Evolutionary conservation across 257 asterid genomes (phyloP).

Genomic region (Coffea canephora): DNA sequence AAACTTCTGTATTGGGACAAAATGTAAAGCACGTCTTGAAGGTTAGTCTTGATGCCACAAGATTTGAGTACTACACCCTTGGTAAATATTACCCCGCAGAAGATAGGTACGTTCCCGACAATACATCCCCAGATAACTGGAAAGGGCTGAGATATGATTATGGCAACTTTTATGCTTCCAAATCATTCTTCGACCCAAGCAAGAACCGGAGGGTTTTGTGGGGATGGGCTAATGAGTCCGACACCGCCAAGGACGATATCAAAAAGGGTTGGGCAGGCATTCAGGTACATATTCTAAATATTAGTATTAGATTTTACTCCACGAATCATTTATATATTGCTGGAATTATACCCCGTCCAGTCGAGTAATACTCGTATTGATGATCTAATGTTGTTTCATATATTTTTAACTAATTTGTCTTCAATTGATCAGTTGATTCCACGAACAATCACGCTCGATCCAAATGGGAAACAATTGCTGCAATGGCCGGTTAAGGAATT

Average conservation of each 20-base stretch:
- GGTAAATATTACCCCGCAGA: constrained; percentile 36
- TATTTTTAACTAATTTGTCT: background rate
- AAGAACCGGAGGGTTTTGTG: constrained; percentile 54
- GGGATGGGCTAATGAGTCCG: constrained; percentile 87
- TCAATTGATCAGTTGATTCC: constrained; percentile 30
- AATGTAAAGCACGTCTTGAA: constrained; percentile 53
- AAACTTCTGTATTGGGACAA: constrained; percentile 40
- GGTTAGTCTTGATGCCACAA: constrained; percentile 57
- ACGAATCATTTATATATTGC: no score
- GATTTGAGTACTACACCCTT: constrained; percentile 62
- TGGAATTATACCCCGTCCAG: no score
- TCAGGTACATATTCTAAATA: constrained; percentile 6
- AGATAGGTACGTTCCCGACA: constrained; percentile 55
- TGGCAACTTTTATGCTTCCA: constrained; percentile 73
- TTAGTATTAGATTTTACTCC: no score
- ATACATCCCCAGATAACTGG: constrained; percentile 46
- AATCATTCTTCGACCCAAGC: constrained; percentile 56
- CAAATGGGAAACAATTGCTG: constrained; percentile 42
- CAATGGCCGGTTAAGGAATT: constrained; percentile 57
- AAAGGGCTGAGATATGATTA: constrained; percentile 63
- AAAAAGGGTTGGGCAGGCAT: constrained; percentile 75
- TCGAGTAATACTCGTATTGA: no score
- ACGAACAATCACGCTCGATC: constrained; percentile 38
- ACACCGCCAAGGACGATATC: constrained; percentile 32
- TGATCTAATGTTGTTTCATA: no score